A percentile compares a stretch with the other conserved stretches of the same genome.
phyloP scores from a whole-genome alignment of 371 early-diverging fungal genomes.

The Choanephora cucurbitarum region DNA sequence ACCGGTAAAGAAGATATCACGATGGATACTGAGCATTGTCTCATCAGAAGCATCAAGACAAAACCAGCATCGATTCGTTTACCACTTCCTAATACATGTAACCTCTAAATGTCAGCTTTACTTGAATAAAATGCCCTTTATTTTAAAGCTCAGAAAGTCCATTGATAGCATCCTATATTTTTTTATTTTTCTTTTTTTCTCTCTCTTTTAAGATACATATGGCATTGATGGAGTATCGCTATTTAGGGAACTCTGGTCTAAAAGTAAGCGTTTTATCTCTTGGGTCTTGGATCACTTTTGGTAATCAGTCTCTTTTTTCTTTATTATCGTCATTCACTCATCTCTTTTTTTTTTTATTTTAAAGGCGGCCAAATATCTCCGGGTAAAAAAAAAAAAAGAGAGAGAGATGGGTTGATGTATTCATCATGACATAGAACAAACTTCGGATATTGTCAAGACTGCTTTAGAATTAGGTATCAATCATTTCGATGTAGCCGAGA shows the following conservation, averaged over 20 bases:
- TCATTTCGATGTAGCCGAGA: constrained; percentile 84
- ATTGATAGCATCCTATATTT: too few species aligned
- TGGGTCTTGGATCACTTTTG: constrained; percentile 66
- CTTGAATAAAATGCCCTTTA: too few species aligned
- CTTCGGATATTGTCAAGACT: constrained; percentile 69
- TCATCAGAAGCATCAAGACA: constrained; percentile 9
- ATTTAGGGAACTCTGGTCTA: constrained; percentile 79
- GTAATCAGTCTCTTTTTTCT: constrained; percentile 25
- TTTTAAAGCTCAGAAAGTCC: too few species aligned
- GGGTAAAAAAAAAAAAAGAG: constrained; percentile 26
- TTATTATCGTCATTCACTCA: not conserved
- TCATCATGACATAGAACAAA: too few species aligned
- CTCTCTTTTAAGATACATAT: constrained; percentile 7
- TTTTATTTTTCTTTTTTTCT: not conserved
- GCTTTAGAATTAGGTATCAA: constrained; percentile 81
- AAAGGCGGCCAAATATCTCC: constrained; percentile 62
- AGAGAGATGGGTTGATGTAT: too few species aligned
- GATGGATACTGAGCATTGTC: constrained; percentile 32
- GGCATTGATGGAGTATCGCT: constrained; percentile 76
- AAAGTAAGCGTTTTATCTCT: constrained; percentile 62
- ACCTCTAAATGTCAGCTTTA: constrained; percentile 4
- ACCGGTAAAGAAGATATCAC: constrained; percentile 41
- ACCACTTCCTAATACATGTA: constrained; percentile 35
- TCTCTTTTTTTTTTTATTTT: not conserved
- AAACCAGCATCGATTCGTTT: constrained; percentile 20